Percentiles rank a stretch among this genome's conserved stretches.
These are phyloP conservation scores for Monilinia fructigena DNA, from an alignment of 2,329 filamentous ascomycete genomes.

Conservation along the genomic window DNA sequence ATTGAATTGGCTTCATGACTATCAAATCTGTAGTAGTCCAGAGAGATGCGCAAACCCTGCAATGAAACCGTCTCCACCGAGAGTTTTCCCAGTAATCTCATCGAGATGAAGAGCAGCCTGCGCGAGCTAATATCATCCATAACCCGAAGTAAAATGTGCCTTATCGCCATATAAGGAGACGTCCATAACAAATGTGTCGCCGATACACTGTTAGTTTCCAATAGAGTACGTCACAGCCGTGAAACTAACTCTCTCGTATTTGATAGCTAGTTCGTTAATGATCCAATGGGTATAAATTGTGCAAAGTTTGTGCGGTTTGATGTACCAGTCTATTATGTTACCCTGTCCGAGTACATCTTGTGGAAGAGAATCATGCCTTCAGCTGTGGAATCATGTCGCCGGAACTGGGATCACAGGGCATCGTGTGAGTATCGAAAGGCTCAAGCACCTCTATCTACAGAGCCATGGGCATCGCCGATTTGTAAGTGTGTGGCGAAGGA, in stretches of 20 bases:
- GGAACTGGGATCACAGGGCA: not conserved
- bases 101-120: not conserved
- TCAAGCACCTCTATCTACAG: not conserved
- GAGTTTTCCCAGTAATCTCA: not conserved
- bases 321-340: not conserved
- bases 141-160: not conserved
- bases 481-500: slow-evolving; percentile 8
- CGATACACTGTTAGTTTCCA: not conserved
- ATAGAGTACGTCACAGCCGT: slow-evolving; percentile 4
- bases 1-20: not conserved
- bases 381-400: slow-evolving; percentile 9
- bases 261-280: not conserved
- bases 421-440: not conserved
- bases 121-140: not conserved
- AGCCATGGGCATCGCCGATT: not conserved
- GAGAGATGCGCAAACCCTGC: not conserved
- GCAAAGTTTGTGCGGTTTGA: too few relatives aligned
- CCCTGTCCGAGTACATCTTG: not conserved
- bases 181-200: not conserved
- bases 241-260: slow-evolving; percentile 2
- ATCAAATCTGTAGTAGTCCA: not conserved
- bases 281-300: not conserved
- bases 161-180: not conserved
- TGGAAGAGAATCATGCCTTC: slow-evolving; percentile 7
- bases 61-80: not conserved